Conservation (phyloP, 345 rosid genomes). For the Citrus maxima region DNA sequence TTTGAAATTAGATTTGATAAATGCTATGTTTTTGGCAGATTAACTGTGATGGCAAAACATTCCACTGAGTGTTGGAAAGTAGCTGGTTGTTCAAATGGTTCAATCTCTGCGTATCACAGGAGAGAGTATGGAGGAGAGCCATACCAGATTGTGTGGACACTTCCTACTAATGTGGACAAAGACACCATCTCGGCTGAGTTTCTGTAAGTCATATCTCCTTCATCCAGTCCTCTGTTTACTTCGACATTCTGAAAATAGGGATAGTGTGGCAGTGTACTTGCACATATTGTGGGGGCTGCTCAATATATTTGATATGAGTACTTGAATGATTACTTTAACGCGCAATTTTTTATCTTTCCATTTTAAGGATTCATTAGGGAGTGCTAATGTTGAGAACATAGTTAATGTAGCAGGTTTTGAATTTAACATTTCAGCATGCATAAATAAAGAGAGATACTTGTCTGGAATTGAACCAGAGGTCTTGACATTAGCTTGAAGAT, state of each 20-base stretch:
- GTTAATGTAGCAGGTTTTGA: no score
- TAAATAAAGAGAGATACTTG: not conserved
- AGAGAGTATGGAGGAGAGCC: conserved; percentile 59
- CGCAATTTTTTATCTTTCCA: no score
- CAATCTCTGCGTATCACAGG: conserved; percentile 45
- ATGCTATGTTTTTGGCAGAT: conserved; percentile 33
- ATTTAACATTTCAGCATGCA: no score
- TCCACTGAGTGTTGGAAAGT: conserved; percentile 24
- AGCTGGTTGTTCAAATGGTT: conserved; percentile 22
- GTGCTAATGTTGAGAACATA: not conserved
- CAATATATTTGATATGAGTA: not conserved
- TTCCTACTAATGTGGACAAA: conserved; percentile 57
- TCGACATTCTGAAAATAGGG: not conserved
- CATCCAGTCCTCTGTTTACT: not conserved
- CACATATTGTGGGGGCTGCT: not conserved
- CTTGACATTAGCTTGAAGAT: no score
- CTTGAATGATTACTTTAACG: not conserved
- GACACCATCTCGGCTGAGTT: conserved; percentile 66
- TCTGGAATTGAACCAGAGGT: not conserved
- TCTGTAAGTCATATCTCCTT: conserved; percentile 44
- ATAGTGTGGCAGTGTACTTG: not conserved
- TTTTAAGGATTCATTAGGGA: not conserved
- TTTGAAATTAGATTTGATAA: conserved; percentile 3
- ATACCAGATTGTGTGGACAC: conserved; percentile 61
- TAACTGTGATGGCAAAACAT: conserved; percentile 56